Base-by-base conservation (phyloP, 352 stramenopile genomes). In the Pythium coloratum region DNA sequence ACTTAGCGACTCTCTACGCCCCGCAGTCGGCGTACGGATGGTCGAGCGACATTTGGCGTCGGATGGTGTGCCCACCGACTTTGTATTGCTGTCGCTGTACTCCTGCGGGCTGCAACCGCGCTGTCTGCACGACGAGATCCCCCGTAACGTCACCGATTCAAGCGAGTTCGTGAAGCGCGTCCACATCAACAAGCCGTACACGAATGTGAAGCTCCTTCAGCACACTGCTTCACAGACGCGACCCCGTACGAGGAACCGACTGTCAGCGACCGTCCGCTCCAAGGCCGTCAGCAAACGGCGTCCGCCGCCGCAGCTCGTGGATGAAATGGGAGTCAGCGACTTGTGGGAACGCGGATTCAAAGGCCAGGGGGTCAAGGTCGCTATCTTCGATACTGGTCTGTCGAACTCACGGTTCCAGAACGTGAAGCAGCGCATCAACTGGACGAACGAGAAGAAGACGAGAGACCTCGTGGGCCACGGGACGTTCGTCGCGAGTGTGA, bases 301-400 rank as follows among this genome's bases (percentile, higher is more conserved):
- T n/a, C 66, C 66, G 33, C 66, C 66, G 9, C 66, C 66, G 8
- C 66, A 66, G n/a, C 63, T 92, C 16, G 74, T 86, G 12, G 78
- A 89, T 16, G 76, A 85, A 26, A 64, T 90, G 30, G 73, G 80
- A 33, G 70, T 89, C 40, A 75, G 78, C 38, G 70, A 76, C 28
- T 71, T 92, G 9, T 89, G 80, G 81, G 78, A 88, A 14, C 72
- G 69, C 8, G 83, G 81, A 0, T 90, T 75, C 46, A 87, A 84
- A 64, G 89, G 89, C 8, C 69, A 84, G 51, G 87, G 82, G 24
- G 81, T 97, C 51, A 92, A 90, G 67, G 70, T 96, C 10, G 90
- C 81, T 30, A 81, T 97, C 38, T 96, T 97, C 59, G 90, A 96
- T 69, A 96, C 90, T 1, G 90, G 90, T 0, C 49, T 96, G 16